Base-by-base conservation (phyloP, 2,329 filamentous ascomycete species). In the Apiospora hydei region DNA sequence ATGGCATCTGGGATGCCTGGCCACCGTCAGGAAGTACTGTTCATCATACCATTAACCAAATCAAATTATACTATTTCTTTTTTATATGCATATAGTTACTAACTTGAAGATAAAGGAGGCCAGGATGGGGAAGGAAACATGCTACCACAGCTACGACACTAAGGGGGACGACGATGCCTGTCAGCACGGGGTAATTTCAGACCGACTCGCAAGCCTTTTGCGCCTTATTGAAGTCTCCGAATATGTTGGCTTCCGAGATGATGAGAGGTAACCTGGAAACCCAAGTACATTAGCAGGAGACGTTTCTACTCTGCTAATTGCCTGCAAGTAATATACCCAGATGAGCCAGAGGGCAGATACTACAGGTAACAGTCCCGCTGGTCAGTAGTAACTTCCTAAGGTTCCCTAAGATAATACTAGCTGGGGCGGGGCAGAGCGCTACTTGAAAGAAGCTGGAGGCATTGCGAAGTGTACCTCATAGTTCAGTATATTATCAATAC, bases 121-220 rank as follows among this genome's bases (percentile, higher is more conserved):
- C 41, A 43, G 41, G 46, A n/a, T 26, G 11, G n/a, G 14, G 49
- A 8, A 24, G 49, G 11, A 14, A 53, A 26, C 49, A 18, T 26
- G 5, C 4, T 47, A 47, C 24, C 24, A 26, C 26, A 53, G 21
- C 46, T 49, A 10, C 18, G 10, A 49, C 18, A n/a, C 46, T 43
- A 43, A n/a, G 46, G 46, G 18, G 44, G 14, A 46, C 1, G 14
- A 14, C 18, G 61, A 21, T 41, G 26, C 26, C 41, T 30, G 41
- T 68, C 41, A 68, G 66, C 66, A 26, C 66, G 66, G 66, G n/a
- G 66, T 47, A 68, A 68, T 34, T 46, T 68, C 43, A 68, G 24
- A 13, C 66, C 66, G 66, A 46, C 11, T n/a, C 7, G 21, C 16
- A 26, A 21, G 26, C 14, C 26, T 34, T 30, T 21, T 21, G 53